A percentile compares a stretch with the other conserved stretches of the same genome.
phyloP scores from a whole-genome alignment of 1,284 basidiomycete genomes.

The Cutaneotrichosporon sp. region DNA sequence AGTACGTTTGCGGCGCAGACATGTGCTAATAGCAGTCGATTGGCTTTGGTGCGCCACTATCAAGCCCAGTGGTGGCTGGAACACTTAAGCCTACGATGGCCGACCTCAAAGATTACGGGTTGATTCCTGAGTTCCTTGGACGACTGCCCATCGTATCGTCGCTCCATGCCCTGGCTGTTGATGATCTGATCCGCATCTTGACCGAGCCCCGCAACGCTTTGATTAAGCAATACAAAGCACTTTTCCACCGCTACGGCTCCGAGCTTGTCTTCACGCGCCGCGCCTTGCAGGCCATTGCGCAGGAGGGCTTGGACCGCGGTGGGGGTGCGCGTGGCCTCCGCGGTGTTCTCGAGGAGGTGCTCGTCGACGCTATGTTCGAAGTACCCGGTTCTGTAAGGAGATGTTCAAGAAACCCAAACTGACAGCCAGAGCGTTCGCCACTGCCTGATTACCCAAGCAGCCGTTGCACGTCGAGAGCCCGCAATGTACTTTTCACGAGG shows the following conservation, averaged over 20 bases:
- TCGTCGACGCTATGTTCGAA: conserved; percentile 87
- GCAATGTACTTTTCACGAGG: conserved; percentile 61
- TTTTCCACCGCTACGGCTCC: conserved; percentile 55
- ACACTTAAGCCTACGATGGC: conserved; percentile 36
- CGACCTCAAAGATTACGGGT: conserved; percentile 83
- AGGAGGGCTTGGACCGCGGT: conserved; percentile 68
- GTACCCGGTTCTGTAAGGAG: conserved; percentile 68
- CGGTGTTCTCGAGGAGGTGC: conserved; percentile 81
- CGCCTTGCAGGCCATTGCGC: conserved; percentile 61
- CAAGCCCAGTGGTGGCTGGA: conserved; percentile 22
- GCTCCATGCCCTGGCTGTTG: conserved; percentile 64
- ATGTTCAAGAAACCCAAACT: too few species aligned
- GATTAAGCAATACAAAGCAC: conserved; percentile 77
- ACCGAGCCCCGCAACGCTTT: conserved; percentile 87
- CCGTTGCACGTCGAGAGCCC: conserved; percentile 53
- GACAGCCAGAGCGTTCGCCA: conserved; percentile 62
- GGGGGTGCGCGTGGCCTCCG: conserved; percentile 85
- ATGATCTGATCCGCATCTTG: conserved; percentile 79
- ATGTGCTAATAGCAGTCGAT: conserved; percentile 60
- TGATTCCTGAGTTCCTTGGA: conserved; percentile 92
- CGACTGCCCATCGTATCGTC: conserved; percentile 82
- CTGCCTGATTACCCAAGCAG: conserved; percentile 58
- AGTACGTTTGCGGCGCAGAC: conserved; percentile 47
- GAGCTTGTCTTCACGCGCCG: conserved; percentile 48
- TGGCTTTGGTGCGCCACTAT: conserved; percentile 72